phyloP scores from a whole-genome alignment of 306 rosid genomes.

The Alnus rubra region DNA sequence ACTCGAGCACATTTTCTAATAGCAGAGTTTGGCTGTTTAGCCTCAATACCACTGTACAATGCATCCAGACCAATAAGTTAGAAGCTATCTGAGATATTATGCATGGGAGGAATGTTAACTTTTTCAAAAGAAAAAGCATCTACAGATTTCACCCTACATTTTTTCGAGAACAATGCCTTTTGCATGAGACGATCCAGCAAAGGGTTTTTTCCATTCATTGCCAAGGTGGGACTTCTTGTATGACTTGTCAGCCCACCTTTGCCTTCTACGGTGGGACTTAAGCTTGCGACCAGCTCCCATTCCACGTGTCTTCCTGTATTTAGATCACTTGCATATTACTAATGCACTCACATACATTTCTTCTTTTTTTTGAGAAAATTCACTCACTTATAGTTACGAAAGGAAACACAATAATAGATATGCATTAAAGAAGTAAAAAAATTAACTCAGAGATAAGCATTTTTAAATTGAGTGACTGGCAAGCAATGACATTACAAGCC shows the following conservation, averaged over 20 bases:
- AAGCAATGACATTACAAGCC: not conserved
- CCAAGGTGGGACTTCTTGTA: slow-evolving; percentile 70
- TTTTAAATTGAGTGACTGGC: not conserved
- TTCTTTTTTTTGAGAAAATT: no score
- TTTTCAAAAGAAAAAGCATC: slow-evolving; percentile 7
- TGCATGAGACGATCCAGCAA: slow-evolving; percentile 67
- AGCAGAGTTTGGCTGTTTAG: slow-evolving; percentile 66
- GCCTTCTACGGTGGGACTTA: slow-evolving; percentile 66
- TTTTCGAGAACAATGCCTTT: slow-evolving; percentile 65
- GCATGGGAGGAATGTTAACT: not conserved
- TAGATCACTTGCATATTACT: not conserved
- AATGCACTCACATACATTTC: not conserved
- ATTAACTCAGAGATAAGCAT: not conserved
- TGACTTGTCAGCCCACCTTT: slow-evolving; percentile 69
- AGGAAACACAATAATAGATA: not conserved
- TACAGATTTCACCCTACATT: slow-evolving; percentile 38
- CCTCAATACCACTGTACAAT: slow-evolving; percentile 60
- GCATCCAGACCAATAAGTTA: slow-evolving; percentile 8
- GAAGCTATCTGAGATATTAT: not conserved
- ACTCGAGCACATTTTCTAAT: slow-evolving; percentile 71
- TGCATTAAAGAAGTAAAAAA: not conserved
- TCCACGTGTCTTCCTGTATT: slow-evolving; percentile 57
- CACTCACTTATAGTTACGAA: not conserved
- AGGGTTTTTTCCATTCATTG: slow-evolving; percentile 69
- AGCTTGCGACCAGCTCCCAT: slow-evolving; percentile 74